Percentiles rank a stretch among this genome's conserved stretches.
Evolutionary conservation across 345 rosid genomes (phyloP).

Genomic region (Turritis glabra): DNA sequence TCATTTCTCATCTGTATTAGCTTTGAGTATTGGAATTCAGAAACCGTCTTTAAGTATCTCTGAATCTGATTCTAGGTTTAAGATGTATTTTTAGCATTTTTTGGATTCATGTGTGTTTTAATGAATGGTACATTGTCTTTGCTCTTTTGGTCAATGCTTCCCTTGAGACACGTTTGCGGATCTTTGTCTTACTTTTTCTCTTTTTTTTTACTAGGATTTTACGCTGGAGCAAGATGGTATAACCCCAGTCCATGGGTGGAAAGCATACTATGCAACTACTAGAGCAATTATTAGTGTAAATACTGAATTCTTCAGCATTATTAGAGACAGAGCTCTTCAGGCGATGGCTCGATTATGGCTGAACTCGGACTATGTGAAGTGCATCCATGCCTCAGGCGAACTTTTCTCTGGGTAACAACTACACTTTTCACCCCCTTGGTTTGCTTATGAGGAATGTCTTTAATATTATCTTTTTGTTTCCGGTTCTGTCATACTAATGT

Average conservation of each 20-base stretch:
- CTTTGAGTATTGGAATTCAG: no score
- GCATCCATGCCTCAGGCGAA: constrained; percentile 84
- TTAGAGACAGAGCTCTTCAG: constrained; percentile 71
- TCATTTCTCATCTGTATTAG: background rate
- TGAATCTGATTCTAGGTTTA: background rate
- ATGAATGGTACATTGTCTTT: background rate
- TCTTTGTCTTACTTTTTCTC: background rate
- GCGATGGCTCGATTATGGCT: constrained; percentile 88
- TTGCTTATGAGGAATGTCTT: constrained; percentile 6
- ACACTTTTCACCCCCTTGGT: background rate
- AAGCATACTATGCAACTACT: constrained; percentile 93
- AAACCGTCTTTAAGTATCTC: no score
- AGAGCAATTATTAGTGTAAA: constrained; percentile 86
- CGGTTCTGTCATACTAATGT: background rate
- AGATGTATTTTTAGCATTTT: background rate
- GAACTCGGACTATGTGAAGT: constrained; percentile 90
- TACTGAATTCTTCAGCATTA: constrained; percentile 75
- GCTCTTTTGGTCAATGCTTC: background rate
- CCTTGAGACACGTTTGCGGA: constrained; percentile 14
- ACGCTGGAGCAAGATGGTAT: constrained; percentile 84
- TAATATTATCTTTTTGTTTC: background rate
- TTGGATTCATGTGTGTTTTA: background rate
- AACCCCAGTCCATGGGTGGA: constrained; percentile 90
- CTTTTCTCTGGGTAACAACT: constrained; percentile 78
- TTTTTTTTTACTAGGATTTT: constrained; percentile 63